Conservation (phyloP, 2,329 filamentous ascomycete genomes). For the Scortechinia acanthostroma region DNA sequence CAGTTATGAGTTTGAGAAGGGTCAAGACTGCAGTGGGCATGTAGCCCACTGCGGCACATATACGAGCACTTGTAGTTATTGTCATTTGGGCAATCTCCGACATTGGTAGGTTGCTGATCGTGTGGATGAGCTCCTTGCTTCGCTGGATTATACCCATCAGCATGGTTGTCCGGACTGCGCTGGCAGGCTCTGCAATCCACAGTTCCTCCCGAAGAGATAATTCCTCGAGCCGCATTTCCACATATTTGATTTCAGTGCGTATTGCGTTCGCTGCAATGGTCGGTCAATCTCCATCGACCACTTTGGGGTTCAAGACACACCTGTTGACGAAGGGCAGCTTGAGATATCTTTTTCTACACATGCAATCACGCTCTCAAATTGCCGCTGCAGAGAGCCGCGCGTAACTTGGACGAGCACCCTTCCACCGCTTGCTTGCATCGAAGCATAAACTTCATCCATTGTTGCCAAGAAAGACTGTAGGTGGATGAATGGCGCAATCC, state of each 20-base stretch:
- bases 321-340: not conserved
- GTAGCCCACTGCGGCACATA: slow-evolving; percentile 9
- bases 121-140: slow-evolving; percentile 10
- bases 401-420: slow-evolving; percentile 7
- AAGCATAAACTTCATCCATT: slow-evolving; percentile 10
- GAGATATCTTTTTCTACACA: not conserved
- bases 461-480: slow-evolving; percentile 10
- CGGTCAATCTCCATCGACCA: slow-evolving; percentile 3
- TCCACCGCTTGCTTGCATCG: slow-evolving; percentile 9
- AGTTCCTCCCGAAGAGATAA: slow-evolving; percentile 11
- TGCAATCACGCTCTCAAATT: not conserved
- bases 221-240: slow-evolving; percentile 10
- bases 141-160: slow-evolving; percentile 9
- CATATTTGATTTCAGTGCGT: slow-evolving; percentile 9
- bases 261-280: slow-evolving; percentile 8
- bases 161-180: slow-evolving; percentile 9
- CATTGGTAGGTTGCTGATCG: slow-evolving; percentile 5
- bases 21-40: slow-evolving; percentile 8
- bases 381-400: slow-evolving; percentile 8
- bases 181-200: slow-evolving; percentile 9
- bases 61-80: slow-evolving; percentile 7
- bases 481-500: slow-evolving; percentile 10
- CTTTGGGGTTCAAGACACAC: not conserved
- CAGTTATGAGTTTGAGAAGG: slow-evolving; percentile 7
- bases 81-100: slow-evolving; percentile 8